These are phyloP conservation scores for Xylaria sp. DNA, from an alignment of 2,329 filamentous ascomycete species.

Conservation along the genomic window DNA sequence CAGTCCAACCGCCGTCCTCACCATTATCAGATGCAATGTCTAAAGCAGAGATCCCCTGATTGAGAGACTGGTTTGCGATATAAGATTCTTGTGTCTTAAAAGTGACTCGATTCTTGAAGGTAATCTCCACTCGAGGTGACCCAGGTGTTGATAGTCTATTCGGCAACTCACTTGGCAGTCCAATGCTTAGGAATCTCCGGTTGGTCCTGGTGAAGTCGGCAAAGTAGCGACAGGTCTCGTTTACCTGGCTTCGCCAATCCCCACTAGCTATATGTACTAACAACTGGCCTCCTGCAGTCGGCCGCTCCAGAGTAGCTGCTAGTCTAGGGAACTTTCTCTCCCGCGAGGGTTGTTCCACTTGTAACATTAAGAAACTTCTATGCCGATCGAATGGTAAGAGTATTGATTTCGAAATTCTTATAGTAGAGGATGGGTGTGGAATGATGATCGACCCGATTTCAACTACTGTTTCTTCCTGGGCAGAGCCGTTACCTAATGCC, in stretches of 20 bases:
- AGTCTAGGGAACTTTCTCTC: not conserved
- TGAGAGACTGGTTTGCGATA: not conserved
- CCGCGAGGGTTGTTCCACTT: not conserved
- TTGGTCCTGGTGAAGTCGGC: not conserved
- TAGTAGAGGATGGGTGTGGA: not conserved
- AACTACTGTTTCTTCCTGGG: not conserved
- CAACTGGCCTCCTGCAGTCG: not conserved
- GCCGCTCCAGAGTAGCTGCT: not conserved
- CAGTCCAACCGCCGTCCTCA: conserved; percentile 52
- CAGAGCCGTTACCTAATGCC: not conserved
- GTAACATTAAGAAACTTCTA: not conserved
- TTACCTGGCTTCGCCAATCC: not conserved
- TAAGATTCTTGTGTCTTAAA: not conserved
- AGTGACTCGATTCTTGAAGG: not conserved
- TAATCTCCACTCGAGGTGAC: conserved; percentile 3
- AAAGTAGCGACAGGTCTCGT: not conserved
- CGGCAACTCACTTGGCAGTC: not conserved
- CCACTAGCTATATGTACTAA: not conserved
- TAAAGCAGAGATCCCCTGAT: conserved; percentile 38
- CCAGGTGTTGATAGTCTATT: not conserved
- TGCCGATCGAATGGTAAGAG: not conserved
- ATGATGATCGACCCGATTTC: not conserved
- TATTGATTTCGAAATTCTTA: not conserved
- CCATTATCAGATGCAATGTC: conserved; percentile 49
- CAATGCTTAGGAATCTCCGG: not conserved